Percentiles rank a stretch among this genome's conserved stretches.
Evolutionary conservation across 2,329 filamentous ascomycete species (phyloP).

Genomic region (Microdochium paspali): DNA sequence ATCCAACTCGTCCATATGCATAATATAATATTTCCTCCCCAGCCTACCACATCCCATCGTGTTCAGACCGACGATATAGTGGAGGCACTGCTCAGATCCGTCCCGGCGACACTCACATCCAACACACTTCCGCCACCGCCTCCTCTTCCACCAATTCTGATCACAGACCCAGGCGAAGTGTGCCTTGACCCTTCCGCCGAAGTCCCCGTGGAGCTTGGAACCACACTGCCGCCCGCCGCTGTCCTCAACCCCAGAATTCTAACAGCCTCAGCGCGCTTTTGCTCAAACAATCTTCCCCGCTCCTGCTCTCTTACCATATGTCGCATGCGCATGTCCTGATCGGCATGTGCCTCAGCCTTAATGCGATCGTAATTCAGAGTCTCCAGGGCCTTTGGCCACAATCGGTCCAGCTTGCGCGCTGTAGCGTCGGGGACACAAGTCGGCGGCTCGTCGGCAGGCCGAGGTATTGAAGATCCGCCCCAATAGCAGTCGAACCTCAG

Average conservation of each 20-base stretch:
- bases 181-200: no score
- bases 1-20: no score
- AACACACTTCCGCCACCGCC: no score
- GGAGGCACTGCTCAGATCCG: no score
- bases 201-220: no score
- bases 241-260: constrained; percentile 22
- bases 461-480: constrained; percentile 40
- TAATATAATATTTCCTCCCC: no score
- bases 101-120: no score
- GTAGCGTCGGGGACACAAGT: constrained; percentile 26
- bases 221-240: not conserved
- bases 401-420: constrained; percentile 37
- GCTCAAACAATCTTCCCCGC: constrained; percentile 40
- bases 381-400: constrained; percentile 34
- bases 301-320: constrained; percentile 36
- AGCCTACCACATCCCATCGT: no score
- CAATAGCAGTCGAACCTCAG: constrained; percentile 45
- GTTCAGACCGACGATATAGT: no score
- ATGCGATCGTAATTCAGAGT: constrained; percentile 31
- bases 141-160: no score
- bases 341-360: constrained; percentile 32
- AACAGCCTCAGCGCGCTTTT: constrained; percentile 34
- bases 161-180: no score
- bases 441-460: constrained; percentile 23
- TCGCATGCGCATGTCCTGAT: constrained; percentile 30